Evolutionary conservation across 495 filamentous ascomycete species (phyloP).

Genomic region (Neurospora sp.): DNA sequence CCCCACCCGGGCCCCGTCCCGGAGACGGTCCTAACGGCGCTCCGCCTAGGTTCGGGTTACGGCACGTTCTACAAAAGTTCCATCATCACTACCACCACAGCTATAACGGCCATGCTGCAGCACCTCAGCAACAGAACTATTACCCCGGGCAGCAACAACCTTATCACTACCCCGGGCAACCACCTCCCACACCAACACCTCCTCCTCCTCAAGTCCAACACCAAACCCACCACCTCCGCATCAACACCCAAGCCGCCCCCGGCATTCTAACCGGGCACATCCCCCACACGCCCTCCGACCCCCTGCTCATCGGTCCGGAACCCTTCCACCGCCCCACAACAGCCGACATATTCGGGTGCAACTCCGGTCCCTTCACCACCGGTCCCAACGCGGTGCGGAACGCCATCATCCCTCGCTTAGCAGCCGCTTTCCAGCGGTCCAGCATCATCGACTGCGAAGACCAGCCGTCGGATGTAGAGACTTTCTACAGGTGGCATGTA

Average conservation of each 20-base stretch:
- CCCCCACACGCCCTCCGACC: not conserved
- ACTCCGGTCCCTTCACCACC: slow-evolving; percentile 57
- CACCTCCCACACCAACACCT: not conserved
- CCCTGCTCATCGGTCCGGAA: slow-evolving; percentile 33
- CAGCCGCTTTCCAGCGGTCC: slow-evolving; percentile 56
- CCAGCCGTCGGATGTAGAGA: slow-evolving; percentile 41
- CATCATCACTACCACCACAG: not conserved
- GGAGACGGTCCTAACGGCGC: not conserved
- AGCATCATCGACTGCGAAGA: slow-evolving; percentile 40
- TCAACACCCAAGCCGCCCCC: slow-evolving; percentile 33
- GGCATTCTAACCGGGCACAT: slow-evolving; percentile 13
- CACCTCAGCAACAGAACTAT: not conserved
- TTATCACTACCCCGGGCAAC: not conserved
- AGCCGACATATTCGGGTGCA: slow-evolving; percentile 63
- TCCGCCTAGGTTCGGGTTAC: not conserved
- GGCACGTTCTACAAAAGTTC: not conserved
- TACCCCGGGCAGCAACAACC: not conserved
- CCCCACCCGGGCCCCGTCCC: not conserved
- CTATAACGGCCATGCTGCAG: slow-evolving; percentile 1
- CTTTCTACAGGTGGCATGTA: slow-evolving; percentile 43
- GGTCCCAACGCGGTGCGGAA: slow-evolving; percentile 46
- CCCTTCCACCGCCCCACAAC: slow-evolving; percentile 49
- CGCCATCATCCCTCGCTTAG: slow-evolving; percentile 51
- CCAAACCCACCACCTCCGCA: slow-evolving; percentile 9
- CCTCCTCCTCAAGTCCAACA: not conserved